Conservation (phyloP, 208 protist species). For the Leishmania turanica region DNA sequence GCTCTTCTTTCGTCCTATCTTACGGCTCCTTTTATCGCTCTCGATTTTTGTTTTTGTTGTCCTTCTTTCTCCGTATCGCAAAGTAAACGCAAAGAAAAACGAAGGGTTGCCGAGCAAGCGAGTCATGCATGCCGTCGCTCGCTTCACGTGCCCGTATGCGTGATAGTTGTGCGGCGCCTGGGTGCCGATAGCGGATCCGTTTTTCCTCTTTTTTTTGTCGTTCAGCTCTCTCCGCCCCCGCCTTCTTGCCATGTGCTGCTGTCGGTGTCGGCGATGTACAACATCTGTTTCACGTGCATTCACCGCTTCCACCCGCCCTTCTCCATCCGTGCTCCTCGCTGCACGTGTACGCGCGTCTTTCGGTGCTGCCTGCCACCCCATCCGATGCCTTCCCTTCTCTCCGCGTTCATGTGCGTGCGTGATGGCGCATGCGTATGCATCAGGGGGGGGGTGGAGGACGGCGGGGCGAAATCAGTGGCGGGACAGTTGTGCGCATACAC, state of each 20-base stretch:
- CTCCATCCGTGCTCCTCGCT: conserved; percentile 5
- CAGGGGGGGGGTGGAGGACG: not conserved
- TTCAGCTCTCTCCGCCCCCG: not conserved
- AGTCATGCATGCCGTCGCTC: not conserved
- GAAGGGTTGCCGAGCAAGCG: not conserved
- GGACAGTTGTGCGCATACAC: not conserved
- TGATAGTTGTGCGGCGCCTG: not conserved
- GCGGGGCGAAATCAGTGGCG: not conserved
- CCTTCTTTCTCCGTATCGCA: conserved; percentile 1
- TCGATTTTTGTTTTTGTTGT: conserved; percentile 2
- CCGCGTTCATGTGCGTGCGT: not conserved
- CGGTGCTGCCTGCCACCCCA: not conserved
- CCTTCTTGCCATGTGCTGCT: not conserved
- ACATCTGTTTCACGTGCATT: not conserved
- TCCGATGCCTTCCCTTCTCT: not conserved
- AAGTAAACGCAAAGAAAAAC: not conserved
- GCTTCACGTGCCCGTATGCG: not conserved
- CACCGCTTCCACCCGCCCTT: not conserved
- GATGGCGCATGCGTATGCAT: not conserved
- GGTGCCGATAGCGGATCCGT: not conserved
- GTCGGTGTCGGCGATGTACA: not conserved
- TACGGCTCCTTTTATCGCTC: not conserved
- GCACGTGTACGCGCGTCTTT: conserved; percentile 9
- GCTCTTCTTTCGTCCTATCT: not conserved
- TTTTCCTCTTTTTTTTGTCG: not conserved